Base-by-base conservation (phyloP, 768 basidiomycete species). In the Cystobasidium onofrii region DNA sequence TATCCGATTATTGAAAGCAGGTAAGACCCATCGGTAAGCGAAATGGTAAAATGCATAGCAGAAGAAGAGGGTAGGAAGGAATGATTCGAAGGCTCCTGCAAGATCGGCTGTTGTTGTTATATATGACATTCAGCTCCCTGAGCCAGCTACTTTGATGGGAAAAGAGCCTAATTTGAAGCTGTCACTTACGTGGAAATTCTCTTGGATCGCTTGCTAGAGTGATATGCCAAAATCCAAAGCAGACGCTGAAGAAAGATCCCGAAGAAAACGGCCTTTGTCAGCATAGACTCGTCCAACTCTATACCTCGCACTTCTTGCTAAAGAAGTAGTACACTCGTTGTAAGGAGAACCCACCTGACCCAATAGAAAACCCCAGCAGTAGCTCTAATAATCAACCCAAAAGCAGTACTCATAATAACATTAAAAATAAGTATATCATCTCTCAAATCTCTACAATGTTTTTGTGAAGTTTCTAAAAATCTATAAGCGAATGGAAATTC, bases 21-120 rank as follows among this genome's bases (percentile, higher is more conserved):
- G 90, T 10, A 91, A 80, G 2, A 87, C 87, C 80, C 88, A 90
- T 12, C 90, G 86, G 80, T 88, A 86, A 0, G 88, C 88, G 31
- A 88, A 80, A 27, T 88, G 85, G 89, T 90, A 92, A 77, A 93
- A 88, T 15, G 83, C 88, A 74, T 91, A 91, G 12, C 85, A 86
- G 67, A 91, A 86, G 77, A 91, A 92, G 25, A 93, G 83, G 0
- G 85, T 81, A 0, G 91, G 91, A 10, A 93, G 83, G 82, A 93
- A 93, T 4, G 86, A 85, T 34, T 85, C 86, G 76, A 93, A 91
- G 6, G 86, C 89, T n/a, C 83, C 82, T 70, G 88, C 86, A 71
- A 92, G 81, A 31, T 85, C 84, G 4, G 92, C 90, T 41, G 89
- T 88, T n/a, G n/a, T n/a, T n/a, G n/a, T n/a, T n/a, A n/a, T n/a